These are phyloP conservation scores for Fraxinus dipetala DNA, from an alignment of 305 asterid genomes.

Conservation along the genomic window DNA sequence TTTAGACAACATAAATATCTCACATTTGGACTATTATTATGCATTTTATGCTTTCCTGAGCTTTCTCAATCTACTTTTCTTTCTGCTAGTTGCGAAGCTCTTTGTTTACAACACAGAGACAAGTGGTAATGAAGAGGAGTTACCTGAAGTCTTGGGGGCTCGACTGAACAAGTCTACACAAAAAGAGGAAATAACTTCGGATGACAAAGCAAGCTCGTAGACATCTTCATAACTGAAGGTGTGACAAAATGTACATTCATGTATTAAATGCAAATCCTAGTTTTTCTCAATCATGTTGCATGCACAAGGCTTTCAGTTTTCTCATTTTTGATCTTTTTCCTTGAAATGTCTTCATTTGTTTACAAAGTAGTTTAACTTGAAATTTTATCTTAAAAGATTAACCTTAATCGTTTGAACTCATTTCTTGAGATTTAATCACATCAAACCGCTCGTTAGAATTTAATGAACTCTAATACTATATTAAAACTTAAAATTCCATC, in stretches of 20 bases:
- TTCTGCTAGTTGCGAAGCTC: slow-evolving; percentile 44
- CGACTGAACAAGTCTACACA: background rate
- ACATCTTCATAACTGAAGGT: background rate
- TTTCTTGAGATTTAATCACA: background rate
- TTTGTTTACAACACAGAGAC: slow-evolving; percentile 49
- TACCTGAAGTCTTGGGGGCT: slow-evolving; percentile 18
- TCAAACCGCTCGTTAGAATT: background rate
- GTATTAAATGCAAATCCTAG: background rate
- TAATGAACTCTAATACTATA: background rate
- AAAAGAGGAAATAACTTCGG: background rate
- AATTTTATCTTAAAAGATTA: background rate
- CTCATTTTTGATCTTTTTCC: background rate
- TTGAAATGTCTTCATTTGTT: background rate
- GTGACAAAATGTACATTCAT: background rate
- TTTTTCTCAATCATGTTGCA: background rate
- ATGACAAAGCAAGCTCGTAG: background rate
- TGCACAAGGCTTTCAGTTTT: background rate
- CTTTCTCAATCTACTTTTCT: slow-evolving; percentile 48
- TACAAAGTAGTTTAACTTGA: background rate
- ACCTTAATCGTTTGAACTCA: background rate
- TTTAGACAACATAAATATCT: slow-evolving; percentile 52
- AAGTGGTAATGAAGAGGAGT: slow-evolving; percentile 20
- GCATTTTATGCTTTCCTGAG: slow-evolving; percentile 46
- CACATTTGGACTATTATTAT: slow-evolving; percentile 59
- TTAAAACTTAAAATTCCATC: background rate